Base-by-base conservation (phyloP, 2,329 filamentous ascomycete genomes). In the Cercospora sesami region DNA sequence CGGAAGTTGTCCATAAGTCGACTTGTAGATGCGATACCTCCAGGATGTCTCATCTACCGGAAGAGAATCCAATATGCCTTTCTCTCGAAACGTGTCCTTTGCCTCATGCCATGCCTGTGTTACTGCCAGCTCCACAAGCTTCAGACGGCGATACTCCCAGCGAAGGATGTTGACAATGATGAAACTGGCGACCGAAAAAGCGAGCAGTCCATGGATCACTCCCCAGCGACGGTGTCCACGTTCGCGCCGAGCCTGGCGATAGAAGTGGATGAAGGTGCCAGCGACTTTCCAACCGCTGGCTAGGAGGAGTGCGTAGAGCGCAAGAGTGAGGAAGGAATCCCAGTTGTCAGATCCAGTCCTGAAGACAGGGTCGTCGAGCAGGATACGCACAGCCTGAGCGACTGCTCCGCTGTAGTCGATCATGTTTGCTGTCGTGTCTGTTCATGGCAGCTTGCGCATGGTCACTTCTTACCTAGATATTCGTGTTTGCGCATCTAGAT, bases 111-210 rank as follows among this genome's bases (percentile, higher is more conserved):
- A 58, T 60, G 55, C 33, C 8, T 53, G 58, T 55, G 8, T 30
- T 0, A 33, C 23, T 18, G 30, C 48, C 21, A 67, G 14, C 14
- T 30, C 42, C 18, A 30, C 33, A 5, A 66, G 57, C 23, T 66
- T 62, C 55, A 62, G 59, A 14, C 57, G 57, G 18, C 66, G 66
- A 36, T 68, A 58, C 16, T 65, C 45, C 45, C 55, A 65, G 45
- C 66, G 66, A 33, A 68, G 28, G 12, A 39, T 9, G 31, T 59
- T 65, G 57, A 65, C 53, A 12, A 61, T 30, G 7, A 60, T 9
- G 30, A 57, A 36, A 33, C 28, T 61, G 16, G 23, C 21, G 30
- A 59, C n/a, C n/a, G 66, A 58, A 9, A 26, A 62, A 14, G 61
- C 14, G 33, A 67, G 33, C 55, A 59, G 55, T 33, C 55, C 55